These are phyloP conservation scores for Carex scoparia DNA, from an alignment of 176 grass and related monocot species.

Conservation along the genomic window DNA sequence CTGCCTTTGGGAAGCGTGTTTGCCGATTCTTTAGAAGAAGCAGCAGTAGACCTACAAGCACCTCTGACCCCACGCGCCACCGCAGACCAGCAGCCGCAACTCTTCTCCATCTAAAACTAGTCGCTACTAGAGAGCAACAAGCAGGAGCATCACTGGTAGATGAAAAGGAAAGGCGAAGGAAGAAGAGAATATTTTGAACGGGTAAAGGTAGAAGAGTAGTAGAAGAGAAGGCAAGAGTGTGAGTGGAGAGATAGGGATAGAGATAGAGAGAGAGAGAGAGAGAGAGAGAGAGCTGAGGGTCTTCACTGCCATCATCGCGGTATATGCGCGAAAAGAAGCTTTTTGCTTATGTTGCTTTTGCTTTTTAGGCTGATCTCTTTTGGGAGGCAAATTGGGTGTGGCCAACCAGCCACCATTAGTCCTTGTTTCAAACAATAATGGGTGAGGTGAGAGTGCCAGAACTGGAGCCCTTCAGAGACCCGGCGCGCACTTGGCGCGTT, in stretches of 20 bases:
- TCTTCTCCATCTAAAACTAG: constrained; percentile 30
- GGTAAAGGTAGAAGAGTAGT: constrained; percentile 35
- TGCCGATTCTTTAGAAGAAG: not conserved
- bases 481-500: too few species aligned
- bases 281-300: constrained; percentile 1
- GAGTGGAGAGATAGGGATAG: constrained; percentile 24
- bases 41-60: constrained; percentile 36
- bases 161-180: constrained; percentile 26
- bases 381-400: constrained; percentile 13
- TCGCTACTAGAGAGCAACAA: constrained; percentile 25
- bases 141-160: not conserved
- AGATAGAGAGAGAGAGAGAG: constrained; percentile 26
- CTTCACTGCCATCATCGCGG: constrained; percentile 37
- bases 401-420: constrained; percentile 1
- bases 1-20: constrained; percentile 50
- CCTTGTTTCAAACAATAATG: not conserved
- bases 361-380: constrained; percentile 10
- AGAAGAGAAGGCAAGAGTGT: constrained; percentile 34
- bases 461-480: too few species aligned
- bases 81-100: constrained; percentile 83
- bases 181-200: constrained; percentile 23
- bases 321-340: constrained; percentile 32
- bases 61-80: constrained; percentile 50
- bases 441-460: not conserved
- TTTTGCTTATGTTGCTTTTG: constrained; percentile 33